A percentile compares a stretch with the other conserved stretches of the same genome.
These are phyloP conservation scores for Trypanosoma platydactyli DNA, from an alignment of 208 protist species.

Conservation along the genomic window DNA sequence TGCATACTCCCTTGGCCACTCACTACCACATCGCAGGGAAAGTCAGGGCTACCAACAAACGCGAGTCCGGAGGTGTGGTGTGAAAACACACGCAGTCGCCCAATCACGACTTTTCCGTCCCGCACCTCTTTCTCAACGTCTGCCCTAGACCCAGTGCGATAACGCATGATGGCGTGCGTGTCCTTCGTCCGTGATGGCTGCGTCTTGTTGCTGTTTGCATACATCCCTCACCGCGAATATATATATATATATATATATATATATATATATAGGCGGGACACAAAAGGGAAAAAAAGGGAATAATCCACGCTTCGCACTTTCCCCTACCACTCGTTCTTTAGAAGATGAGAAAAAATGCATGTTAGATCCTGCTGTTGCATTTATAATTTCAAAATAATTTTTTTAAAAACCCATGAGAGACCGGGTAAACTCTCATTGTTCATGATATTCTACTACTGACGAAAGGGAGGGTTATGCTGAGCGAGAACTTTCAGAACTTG, in stretches of 20 bases:
- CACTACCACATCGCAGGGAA: conserved; percentile 59
- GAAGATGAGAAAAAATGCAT: no score
- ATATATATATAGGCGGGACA: background rate
- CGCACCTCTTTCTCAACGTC: conserved; percentile 45
- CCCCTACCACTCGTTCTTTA: no score
- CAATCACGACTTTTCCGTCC: conserved; percentile 62
- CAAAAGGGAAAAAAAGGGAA: background rate
- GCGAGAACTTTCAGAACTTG: no score
- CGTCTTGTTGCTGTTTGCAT: no score
- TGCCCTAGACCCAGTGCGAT: conserved; percentile 41
- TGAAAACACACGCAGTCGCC: conserved; percentile 41
- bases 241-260: background rate
- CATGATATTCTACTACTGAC: no score
- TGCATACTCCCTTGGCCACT: conserved; percentile 34
- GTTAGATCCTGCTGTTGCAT: no score
- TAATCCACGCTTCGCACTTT: background rate
- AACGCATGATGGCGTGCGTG: conserved; percentile 16
- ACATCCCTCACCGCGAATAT: no score
- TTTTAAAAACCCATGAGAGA: no score
- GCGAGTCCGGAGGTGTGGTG: conserved; percentile 38
- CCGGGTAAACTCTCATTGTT: no score
- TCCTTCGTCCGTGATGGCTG: no score
- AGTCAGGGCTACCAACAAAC: conserved; percentile 49
- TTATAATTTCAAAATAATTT: no score
- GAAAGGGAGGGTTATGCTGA: no score